These are phyloP conservation scores for Microthlaspi erraticum DNA, from an alignment of 345 rosid species.

Conservation along the genomic window DNA sequence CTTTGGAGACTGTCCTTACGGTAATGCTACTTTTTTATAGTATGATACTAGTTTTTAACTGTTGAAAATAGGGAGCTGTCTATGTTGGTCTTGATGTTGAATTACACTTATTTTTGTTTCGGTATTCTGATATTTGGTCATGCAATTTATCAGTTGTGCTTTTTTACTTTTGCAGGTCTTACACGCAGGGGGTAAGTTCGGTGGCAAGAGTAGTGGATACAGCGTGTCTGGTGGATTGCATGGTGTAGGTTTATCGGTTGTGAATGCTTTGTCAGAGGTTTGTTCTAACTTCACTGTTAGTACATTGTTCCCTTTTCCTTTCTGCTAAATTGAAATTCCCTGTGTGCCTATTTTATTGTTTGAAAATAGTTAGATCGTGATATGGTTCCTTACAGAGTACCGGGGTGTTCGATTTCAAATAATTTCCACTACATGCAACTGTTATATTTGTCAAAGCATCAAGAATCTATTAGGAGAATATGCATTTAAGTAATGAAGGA, in stretches of 20 bases:
- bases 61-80: conserved; percentile 8
- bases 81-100: not conserved
- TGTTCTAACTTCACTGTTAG: conserved; percentile 28
- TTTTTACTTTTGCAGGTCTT: conserved; percentile 62
- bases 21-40: conserved; percentile 57
- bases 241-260: conserved; percentile 98
- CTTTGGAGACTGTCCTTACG: conserved; percentile 97
- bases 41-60: conserved; percentile 6
- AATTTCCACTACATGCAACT: not conserved
- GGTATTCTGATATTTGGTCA: conserved; percentile 1
- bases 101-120: not conserved
- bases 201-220: conserved; percentile 96
- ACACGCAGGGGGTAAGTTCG: conserved; percentile 99
- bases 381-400: conserved; percentile 9
- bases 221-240: conserved; percentile 96
- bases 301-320: conserved; percentile 9
- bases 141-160: conserved; percentile 9
- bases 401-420: conserved; percentile 7
- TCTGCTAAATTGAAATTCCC: conserved; percentile 9
- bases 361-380: conserved; percentile 1
- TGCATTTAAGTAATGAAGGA: conserved; percentile 11
- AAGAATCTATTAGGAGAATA: not conserved
- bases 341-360: not conserved
- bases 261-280: conserved; percentile 97
- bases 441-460: conserved; percentile 15